phyloP scores from a whole-genome alignment of 805 yeast genomes.

The Saitoella complicata region DNA sequence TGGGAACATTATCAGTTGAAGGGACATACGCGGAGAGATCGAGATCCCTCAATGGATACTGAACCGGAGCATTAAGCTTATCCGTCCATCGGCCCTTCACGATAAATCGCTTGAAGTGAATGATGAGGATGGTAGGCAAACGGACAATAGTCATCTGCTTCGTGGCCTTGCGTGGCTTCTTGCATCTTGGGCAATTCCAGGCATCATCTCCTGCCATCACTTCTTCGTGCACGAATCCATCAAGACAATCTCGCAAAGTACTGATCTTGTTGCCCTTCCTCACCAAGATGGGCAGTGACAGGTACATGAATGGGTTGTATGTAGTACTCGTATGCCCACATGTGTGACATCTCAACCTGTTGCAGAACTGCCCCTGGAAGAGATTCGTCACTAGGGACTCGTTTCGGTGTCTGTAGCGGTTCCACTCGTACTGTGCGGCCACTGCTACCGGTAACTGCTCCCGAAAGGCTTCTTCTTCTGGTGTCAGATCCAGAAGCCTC shows the following conservation, averaged over 20 bases:
- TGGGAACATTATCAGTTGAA: too few relatives aligned
- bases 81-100: slow-evolving; percentile 21
- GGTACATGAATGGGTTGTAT: slow-evolving; percentile 62
- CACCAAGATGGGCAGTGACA: slow-evolving; percentile 50
- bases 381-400: slow-evolving; percentile 64
- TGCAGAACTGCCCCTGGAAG: slow-evolving; percentile 78
- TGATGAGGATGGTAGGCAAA: slow-evolving; percentile 60
- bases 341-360: slow-evolving; percentile 55
- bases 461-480: slow-evolving; percentile 54
- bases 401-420: slow-evolving; percentile 60
- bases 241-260: slow-evolving; percentile 47
- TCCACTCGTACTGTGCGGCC: slow-evolving; percentile 88
- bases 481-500: slow-evolving; percentile 41
- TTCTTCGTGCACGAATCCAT: slow-evolving; percentile 63
- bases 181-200: slow-evolving; percentile 75
- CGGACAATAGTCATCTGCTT: slow-evolving; percentile 61
- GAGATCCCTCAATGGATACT: neutral
- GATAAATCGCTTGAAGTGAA: slow-evolving; percentile 73
- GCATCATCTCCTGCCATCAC: slow-evolving; percentile 58
- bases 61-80: slow-evolving; percentile 25
- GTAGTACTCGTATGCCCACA: slow-evolving; percentile 74
- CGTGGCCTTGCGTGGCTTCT: slow-evolving; percentile 42
- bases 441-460: slow-evolving; percentile 60
- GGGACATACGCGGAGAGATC: too few relatives aligned
- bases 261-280: slow-evolving; percentile 30